Conservation (phyloP, 2,329 filamentous ascomycete genomes). For the Chaetomium sp. region DNA sequence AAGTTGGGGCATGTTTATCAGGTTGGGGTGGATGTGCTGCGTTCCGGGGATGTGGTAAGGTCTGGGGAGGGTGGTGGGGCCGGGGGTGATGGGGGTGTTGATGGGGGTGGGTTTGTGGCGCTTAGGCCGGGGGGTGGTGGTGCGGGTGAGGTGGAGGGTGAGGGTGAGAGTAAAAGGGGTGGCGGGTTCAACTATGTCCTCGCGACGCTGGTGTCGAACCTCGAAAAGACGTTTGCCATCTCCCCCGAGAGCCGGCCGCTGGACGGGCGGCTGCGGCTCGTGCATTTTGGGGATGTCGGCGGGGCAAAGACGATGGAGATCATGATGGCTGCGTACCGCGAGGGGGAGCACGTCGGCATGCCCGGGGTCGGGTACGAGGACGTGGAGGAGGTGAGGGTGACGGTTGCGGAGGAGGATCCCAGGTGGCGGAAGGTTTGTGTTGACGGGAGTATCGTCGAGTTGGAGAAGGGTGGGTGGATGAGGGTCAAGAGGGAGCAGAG, state of each 20-base stretch:
- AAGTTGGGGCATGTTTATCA: constrained; percentile 54
- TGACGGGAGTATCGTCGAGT: constrained; percentile 83
- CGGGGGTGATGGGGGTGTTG: background rate
- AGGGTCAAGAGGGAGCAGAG: constrained; percentile 57
- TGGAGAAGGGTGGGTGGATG: constrained; percentile 69
- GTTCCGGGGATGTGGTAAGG: background rate
- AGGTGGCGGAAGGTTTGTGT: constrained; percentile 85
- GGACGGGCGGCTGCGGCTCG: constrained; percentile 69
- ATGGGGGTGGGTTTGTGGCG: too few relatives aligned
- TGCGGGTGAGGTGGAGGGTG: constrained; percentile 2
- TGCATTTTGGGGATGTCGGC: constrained; percentile 71
- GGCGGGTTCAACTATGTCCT: constrained; percentile 73
- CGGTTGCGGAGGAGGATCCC: constrained; percentile 66
- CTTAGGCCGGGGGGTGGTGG: background rate
- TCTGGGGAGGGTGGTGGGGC: too few relatives aligned
- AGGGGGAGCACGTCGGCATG: constrained; percentile 58
- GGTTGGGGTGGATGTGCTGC: constrained; percentile 45
- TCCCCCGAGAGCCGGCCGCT: constrained; percentile 72
- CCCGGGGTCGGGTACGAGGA: constrained; percentile 69
- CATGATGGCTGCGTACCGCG: constrained; percentile 67
- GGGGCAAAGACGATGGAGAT: constrained; percentile 72
- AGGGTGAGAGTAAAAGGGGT: background rate
- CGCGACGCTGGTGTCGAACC: constrained; percentile 72
- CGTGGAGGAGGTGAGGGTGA: constrained; percentile 67
- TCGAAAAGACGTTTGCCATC: constrained; percentile 81